Percentiles rank a stretch among this genome's conserved stretches.
Evolutionary conservation across 371 early-diverging fungal species (phyloP).

Genomic region (Circinella umbellata): DNA sequence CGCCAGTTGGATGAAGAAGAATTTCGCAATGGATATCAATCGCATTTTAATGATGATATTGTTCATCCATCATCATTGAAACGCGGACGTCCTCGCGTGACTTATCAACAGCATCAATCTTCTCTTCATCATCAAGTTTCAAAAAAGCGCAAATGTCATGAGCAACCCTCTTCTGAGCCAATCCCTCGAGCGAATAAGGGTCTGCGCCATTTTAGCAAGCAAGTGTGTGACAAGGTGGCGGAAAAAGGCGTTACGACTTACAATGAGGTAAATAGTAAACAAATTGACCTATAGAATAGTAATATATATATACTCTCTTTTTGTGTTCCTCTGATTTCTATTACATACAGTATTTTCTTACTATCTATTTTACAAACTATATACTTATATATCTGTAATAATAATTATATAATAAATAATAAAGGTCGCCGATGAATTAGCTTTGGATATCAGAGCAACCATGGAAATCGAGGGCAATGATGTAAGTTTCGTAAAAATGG

Average conservation of each 20-base stretch:
- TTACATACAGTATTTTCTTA: neutral
- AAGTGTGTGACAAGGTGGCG: conserved; percentile 64
- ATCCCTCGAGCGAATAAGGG: conserved; percentile 33
- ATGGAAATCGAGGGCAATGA: conserved; percentile 11
- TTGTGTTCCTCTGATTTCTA: neutral
- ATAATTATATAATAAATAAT: neutral
- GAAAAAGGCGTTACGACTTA: conserved; percentile 63
- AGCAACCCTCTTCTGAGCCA: neutral
- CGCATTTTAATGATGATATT: neutral
- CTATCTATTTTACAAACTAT: neutral
- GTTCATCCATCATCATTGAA: neutral
- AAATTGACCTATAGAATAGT: neutral
- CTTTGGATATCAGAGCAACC: conserved; percentile 23
- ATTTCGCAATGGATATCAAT: conserved; percentile 17
- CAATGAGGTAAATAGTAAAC: conserved; percentile 49
- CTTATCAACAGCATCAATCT: neutral
- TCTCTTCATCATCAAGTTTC: neutral
- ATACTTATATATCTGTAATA: neutral
- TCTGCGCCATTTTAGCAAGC: conserved; percentile 59
- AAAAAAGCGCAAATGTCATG: conserved; percentile 20
- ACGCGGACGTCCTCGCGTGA: conserved; percentile 14
- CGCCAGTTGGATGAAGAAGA: conserved; percentile 28
- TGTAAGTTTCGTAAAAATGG: conserved; percentile 4
- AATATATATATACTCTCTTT: too few relatives aligned
- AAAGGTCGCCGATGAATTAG: conserved; percentile 38